Base-by-base conservation (phyloP, 2,329 filamentous ascomycete species). In the Alternaria brassicae region DNA sequence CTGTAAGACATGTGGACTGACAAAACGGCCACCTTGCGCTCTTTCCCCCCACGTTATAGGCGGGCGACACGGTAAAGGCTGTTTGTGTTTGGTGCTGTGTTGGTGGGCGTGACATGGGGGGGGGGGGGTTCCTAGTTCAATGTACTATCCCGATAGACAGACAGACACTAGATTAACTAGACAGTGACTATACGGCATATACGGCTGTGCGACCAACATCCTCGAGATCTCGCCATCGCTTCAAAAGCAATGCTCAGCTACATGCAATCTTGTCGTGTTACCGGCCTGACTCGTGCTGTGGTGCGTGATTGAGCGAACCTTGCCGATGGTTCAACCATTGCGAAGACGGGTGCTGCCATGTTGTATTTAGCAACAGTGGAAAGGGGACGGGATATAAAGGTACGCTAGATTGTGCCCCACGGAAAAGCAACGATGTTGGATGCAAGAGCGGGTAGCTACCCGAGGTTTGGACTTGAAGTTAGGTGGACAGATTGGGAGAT, bases 261-360 rank as follows among this genome's bases (percentile, higher is more conserved):
- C 28, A 34, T 15, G 44, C 44, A 1, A n/a, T 23, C 44, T 48
- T 48, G 36, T 48, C 30, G 28, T 34, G 44, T 28, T 2, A 47
- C 19, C 37, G 15, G 7, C 12, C 30, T 48, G 28, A 34, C 44
- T 48, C 30, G 44, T 48, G 30, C 2, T 32, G 17, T 21, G 30
- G 19, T 7, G 30, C 13, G 19, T 25, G 19, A 34, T 48, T 4
- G 44, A 15, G 21, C 44, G 19, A 45, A 30, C 25, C 10, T 15
- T 44, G 9, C 15, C 41, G 41, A 45, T 17, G 8, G 44, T 48
- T 36, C 28, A 48, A 36, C 30, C n/a, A 8, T 36, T 30, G 30
- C 44, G 44, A 30, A 48, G 44, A 34, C 44, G 44, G 44, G 44
- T 48, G 28, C 44, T 34, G 44, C 44, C 44, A 48, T 30, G 36